These are phyloP conservation scores for Cladophialophora chaetospira DNA, from an alignment of 2,329 filamentous ascomycete species.

Conservation along the genomic window DNA sequence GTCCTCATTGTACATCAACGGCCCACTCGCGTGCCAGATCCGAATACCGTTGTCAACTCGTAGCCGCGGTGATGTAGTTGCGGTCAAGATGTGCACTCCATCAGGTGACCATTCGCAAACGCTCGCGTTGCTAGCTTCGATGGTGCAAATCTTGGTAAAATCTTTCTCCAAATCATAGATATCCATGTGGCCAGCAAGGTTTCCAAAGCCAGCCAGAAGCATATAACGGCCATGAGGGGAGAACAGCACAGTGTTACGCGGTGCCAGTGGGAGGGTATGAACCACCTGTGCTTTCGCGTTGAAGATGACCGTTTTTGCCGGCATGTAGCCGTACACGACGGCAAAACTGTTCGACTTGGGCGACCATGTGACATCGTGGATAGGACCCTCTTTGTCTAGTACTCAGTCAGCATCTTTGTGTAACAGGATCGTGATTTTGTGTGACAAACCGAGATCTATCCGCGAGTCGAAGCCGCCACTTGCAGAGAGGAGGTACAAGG, in stretches of 20 bases:
- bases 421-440: not conserved
- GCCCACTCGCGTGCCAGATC: constrained; percentile 88
- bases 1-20: constrained; percentile 92
- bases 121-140: constrained; percentile 93
- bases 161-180: constrained; percentile 96
- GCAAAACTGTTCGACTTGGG: constrained; percentile 97
- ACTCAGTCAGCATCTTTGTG: constrained; percentile 8
- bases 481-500: constrained; percentile 89
- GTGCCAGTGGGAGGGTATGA: constrained; percentile 82
- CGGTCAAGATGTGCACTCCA: constrained; percentile 91
- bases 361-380: constrained; percentile 98
- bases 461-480: constrained; percentile 91
- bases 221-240: constrained; percentile 92
- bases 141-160: constrained; percentile 86
- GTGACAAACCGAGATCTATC: constrained; percentile 66
- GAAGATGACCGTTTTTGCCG: constrained; percentile 98
- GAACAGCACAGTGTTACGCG: constrained; percentile 93
- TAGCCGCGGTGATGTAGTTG: constrained; percentile 92
- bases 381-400: constrained; percentile 90
- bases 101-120: constrained; percentile 98
- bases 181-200: constrained; percentile 95
- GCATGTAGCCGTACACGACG: constrained; percentile 97
- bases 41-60: constrained; percentile 96
- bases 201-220: constrained; percentile 93
- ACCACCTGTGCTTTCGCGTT: constrained; percentile 80